phyloP scores from a whole-genome alignment of 75 land plant genomes.

The Picea sitchensis region DNA sequence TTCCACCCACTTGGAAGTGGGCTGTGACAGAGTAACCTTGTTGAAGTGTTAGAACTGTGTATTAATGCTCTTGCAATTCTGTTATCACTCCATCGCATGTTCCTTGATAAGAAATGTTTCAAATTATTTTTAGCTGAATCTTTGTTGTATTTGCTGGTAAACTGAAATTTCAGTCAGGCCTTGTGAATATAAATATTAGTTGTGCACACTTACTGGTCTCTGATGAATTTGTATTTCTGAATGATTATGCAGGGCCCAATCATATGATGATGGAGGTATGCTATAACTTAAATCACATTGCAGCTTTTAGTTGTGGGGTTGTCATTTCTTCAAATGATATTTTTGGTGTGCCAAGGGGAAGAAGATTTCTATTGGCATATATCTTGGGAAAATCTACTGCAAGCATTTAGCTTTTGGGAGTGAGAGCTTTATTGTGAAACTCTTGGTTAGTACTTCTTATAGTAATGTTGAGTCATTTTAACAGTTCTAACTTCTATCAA shows the following conservation, averaged over 20 bases:
- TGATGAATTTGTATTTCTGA: background rate
- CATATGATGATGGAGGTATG: slow-evolving; percentile 91
- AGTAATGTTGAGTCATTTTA: background rate
- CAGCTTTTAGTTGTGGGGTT: background rate
- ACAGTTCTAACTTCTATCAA: background rate
- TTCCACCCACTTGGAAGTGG: background rate
- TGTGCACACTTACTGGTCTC: background rate
- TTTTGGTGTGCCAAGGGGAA: background rate
- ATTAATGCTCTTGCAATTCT: background rate
- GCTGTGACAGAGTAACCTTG: background rate
- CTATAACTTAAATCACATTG: background rate
- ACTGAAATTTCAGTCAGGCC: background rate
- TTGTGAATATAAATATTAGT: background rate
- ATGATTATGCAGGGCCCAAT: slow-evolving; percentile 72
- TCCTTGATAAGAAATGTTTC: background rate
- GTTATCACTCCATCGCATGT: background rate
- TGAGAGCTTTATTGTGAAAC: background rate
- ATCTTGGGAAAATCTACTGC: background rate
- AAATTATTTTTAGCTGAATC: background rate
- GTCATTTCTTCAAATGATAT: background rate
- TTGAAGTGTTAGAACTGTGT: background rate
- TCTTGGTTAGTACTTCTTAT: background rate
- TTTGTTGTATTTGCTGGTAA: background rate
- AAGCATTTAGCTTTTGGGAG: background rate
- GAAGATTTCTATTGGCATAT: background rate